Evolutionary conservation across 179 eudicot genomes (phyloP).

Genomic region (Actinidia polygama): DNA sequence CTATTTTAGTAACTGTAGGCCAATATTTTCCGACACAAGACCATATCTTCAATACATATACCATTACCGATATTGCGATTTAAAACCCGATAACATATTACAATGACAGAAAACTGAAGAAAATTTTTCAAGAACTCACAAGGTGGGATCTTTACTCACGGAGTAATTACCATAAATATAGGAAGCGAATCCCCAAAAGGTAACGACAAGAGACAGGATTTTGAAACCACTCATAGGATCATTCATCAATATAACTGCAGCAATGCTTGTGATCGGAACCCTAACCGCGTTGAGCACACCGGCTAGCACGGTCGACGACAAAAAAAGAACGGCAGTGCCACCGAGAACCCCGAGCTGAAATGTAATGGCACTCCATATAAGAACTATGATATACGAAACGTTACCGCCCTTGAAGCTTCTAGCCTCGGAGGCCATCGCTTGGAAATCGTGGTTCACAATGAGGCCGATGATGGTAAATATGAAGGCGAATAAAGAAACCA

Average conservation of each 20-base stretch:
- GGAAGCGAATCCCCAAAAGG: conserved; percentile 86
- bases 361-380: conserved; percentile 73
- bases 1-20: too few relatives aligned
- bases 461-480: conserved; percentile 72
- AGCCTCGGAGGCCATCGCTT: conserved; percentile 66
- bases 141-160: conserved; percentile 28
- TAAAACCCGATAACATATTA: too few relatives aligned
- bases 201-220: conserved; percentile 71
- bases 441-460: conserved; percentile 44
- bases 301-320: conserved; percentile 81
- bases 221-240: conserved; percentile 94
- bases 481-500: conserved; percentile 85
- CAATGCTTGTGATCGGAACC: conserved; percentile 87
- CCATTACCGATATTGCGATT: too few relatives aligned
- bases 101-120: too few relatives aligned
- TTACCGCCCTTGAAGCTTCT: conserved; percentile 61
- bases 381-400: conserved; percentile 57
- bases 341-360: conserved; percentile 84
- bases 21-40: too few relatives aligned
- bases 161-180: conserved; percentile 70
- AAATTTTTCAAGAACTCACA: too few relatives aligned
- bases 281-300: conserved; percentile 88
- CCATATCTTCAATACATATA: too few relatives aligned
- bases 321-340: conserved; percentile 62
- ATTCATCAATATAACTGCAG: conserved; percentile 71